Evolutionary conservation across 805 yeast genomes (phyloP), one percentile per base, ranked within the genome.

Genomic region (Monosporozyma aerobia): DNA sequence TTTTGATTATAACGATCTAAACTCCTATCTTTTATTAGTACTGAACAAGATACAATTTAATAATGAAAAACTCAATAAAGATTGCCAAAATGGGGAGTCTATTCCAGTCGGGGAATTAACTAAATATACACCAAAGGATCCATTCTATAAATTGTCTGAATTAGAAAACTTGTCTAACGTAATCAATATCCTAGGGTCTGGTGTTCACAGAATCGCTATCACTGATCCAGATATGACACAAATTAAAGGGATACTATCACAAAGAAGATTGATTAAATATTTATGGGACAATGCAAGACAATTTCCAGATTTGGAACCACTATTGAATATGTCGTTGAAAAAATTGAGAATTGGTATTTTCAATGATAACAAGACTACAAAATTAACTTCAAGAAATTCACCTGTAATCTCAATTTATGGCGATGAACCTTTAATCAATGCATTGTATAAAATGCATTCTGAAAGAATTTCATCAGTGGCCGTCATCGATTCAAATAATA

Each of bases 131-230:
- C 90, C 89, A 37, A 90, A 90, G 65, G 92, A 89, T 63, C 96
- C 96, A 3, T 89, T 90, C 63, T 77, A 86, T 55, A 86, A 87
- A 63, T 73, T 94, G 53, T 78, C 81, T 45, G 90, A 87, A 60
- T 63, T 74, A 16, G 90, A 85, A 53, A 79, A 82, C 22, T 73
- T 92, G 50, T 75, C 83, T 41, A 77, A 80, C 4, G 97, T 89
- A 2, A 86, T 87, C 59, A 95, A 89, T 67, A 82, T 87, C 11
- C 74, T 92, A 56, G 98, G 97, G n/a, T 80, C 87, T 41, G 99
- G 99, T 22, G 96, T 90, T 3, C 99, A 94, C 71, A 77, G 99
- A 65, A 81, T 92, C 22, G 96, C 97, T 10, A 87, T 90, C 52
- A 77, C 85, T 23, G 74, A 81, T 63, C 68, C 71, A 19, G 76